Percentiles rank a stretch among this genome's conserved stretches.
These are phyloP conservation scores for Globisporangium spinosum DNA, from an alignment of 352 stramenopile genomes.

Conservation along the genomic window DNA sequence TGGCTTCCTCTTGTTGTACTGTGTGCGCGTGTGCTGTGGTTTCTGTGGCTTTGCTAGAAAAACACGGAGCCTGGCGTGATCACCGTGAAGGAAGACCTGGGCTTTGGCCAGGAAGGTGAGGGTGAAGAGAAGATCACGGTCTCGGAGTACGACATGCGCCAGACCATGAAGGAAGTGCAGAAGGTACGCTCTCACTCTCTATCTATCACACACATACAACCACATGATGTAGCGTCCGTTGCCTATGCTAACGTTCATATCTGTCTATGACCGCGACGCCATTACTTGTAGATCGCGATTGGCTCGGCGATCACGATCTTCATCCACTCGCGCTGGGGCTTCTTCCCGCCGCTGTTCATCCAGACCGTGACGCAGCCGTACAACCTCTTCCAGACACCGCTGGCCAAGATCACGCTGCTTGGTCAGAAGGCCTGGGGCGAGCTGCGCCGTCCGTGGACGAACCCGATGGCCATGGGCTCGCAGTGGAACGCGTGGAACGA, in stretches of 20 bases:
- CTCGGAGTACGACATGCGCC: conserved; percentile 76
- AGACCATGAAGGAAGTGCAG: conserved; percentile 66
- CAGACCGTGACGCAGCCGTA: conserved; percentile 77
- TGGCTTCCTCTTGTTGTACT: background rate
- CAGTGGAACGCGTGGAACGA: conserved; percentile 79
- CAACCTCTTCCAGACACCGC: conserved; percentile 59
- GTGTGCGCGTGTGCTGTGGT: background rate
- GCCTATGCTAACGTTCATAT: background rate
- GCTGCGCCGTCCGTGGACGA: conserved; percentile 65
- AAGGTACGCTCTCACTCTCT: conserved; percentile 32
- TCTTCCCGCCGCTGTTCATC: conserved; percentile 80
- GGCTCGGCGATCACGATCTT: conserved; percentile 62
- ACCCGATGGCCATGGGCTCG: conserved; percentile 57
- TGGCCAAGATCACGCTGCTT: conserved; percentile 64
- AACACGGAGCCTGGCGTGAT: conserved; percentile 73
- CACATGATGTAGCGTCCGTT: background rate
- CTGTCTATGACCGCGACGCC: no score
- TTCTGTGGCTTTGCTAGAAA: conserved; percentile 29
- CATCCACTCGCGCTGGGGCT: conserved; percentile 76
- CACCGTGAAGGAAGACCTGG: conserved; percentile 72
- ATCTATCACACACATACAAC: background rate
- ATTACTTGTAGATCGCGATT: conserved; percentile 42
- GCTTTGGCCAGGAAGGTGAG: conserved; percentile 71
- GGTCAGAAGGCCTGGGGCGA: conserved; percentile 71
- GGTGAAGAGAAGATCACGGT: conserved; percentile 80